Conservation (phyloP, 2,329 filamentous ascomycete genomes). For the Phaeosphaeriaceae sp. region DNA sequence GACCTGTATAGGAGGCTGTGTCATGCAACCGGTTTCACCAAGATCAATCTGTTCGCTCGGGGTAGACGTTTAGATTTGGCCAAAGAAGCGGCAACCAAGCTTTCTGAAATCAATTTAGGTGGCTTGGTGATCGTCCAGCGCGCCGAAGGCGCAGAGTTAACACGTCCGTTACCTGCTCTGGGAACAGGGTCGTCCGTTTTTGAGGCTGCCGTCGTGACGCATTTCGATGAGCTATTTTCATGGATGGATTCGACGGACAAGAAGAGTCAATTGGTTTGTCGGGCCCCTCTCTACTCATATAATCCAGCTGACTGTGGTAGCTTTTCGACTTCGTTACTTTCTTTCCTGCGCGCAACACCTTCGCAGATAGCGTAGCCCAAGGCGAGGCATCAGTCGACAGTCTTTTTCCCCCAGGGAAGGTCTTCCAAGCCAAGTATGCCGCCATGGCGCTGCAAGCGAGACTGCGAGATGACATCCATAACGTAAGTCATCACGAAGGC, state of each 20-base stretch:
- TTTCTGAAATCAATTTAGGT: slow-evolving; percentile 61
- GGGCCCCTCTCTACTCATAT: not conserved
- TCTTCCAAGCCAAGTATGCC: slow-evolving; percentile 45
- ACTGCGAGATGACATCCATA: slow-evolving; percentile 41
- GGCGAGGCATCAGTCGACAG: slow-evolving; percentile 27
- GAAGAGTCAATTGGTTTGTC: slow-evolving; percentile 38
- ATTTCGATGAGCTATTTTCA: slow-evolving; percentile 84
- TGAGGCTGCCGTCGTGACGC: slow-evolving; percentile 79
- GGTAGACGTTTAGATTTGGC: slow-evolving; percentile 70
- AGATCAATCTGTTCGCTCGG: slow-evolving; percentile 74
- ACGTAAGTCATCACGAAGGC: slow-evolving; percentile 22
- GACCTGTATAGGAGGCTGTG: slow-evolving; percentile 73
- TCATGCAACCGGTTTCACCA: slow-evolving; percentile 75
- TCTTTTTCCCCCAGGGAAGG: slow-evolving; percentile 45
- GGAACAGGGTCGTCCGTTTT: slow-evolving; percentile 57
- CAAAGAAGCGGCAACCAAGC: slow-evolving; percentile 62
- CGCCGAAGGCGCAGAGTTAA: slow-evolving; percentile 33
- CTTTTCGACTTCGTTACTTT: slow-evolving; percentile 44
- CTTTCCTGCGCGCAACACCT: slow-evolving; percentile 39
- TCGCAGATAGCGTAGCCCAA: slow-evolving; percentile 35
- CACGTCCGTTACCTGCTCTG: slow-evolving; percentile 24
- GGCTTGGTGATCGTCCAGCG: slow-evolving; percentile 41
- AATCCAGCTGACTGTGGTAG: slow-evolving; percentile 21
- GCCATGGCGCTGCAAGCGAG: slow-evolving; percentile 37
- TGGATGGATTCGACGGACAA: slow-evolving; percentile 76